phyloP scores from a whole-genome alignment of 2,329 filamentous ascomycete species.

The Calonectria multiphialidica region DNA sequence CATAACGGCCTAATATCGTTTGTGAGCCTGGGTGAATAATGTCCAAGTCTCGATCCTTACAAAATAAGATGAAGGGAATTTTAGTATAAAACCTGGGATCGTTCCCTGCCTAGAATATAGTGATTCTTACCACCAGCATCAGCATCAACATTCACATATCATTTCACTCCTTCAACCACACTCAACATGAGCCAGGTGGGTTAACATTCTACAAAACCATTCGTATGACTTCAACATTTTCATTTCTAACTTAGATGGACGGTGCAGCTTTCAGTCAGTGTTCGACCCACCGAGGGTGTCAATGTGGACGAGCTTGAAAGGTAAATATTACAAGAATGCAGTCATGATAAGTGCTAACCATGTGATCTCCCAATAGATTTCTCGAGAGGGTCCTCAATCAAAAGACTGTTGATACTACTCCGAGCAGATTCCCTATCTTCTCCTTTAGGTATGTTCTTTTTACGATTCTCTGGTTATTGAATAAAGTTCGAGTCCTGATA shows the following conservation, averaged over 20 bases:
- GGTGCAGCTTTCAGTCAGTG: not conserved
- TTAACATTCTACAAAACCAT: too few species aligned
- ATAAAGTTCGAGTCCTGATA: not conserved
- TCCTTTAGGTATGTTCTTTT: not conserved
- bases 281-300: not conserved
- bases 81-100: not conserved
- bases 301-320: not conserved
- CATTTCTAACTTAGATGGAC: too few species aligned
- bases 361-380: not conserved
- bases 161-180: not conserved
- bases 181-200: not conserved
- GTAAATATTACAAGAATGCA: not conserved
- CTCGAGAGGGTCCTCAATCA: not conserved
- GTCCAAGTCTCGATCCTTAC: not conserved
- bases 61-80: not conserved
- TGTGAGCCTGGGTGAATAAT: not conserved
- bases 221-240: too few species aligned
- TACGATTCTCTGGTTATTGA: not conserved
- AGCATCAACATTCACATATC: not conserved
- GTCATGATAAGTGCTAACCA: not conserved
- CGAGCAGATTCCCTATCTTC: not conserved
- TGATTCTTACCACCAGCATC: not conserved
- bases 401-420: not conserved
- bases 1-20: not conserved
- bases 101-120: not conserved